Conservation (phyloP, 1,284 basidiomycete species). For the Rhodotorula glutinis region DNA sequence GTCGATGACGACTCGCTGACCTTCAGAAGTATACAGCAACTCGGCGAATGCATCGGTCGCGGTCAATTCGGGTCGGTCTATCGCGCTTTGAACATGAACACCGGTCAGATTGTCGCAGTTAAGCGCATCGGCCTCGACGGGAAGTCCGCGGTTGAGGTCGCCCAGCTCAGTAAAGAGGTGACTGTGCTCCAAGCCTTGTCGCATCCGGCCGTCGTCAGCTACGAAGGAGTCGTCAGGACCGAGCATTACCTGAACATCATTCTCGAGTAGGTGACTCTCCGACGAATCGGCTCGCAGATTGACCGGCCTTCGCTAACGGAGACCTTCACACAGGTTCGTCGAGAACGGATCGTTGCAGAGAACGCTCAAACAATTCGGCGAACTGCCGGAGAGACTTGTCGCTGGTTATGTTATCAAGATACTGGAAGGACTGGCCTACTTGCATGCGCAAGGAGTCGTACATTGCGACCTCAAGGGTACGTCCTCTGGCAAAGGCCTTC, state of each 20-base stretch:
- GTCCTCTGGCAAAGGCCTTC: not conserved
- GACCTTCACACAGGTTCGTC: conserved; percentile 64
- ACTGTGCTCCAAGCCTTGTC: conserved; percentile 80
- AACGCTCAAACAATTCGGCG: conserved; percentile 84
- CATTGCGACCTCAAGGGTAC: conserved; percentile 55
- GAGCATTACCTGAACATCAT: conserved; percentile 82
- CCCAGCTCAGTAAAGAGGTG: conserved; percentile 84
- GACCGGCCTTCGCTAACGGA: not conserved
- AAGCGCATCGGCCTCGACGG: conserved; percentile 86
- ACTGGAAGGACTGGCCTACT: conserved; percentile 82
- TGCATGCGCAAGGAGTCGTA: conserved; percentile 59
- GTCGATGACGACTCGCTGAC: conserved; percentile 1
- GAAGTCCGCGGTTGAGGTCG: conserved; percentile 73
- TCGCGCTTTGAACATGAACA: conserved; percentile 83
- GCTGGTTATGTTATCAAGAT: conserved; percentile 90
- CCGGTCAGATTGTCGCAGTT: conserved; percentile 90
- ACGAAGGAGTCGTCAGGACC: conserved; percentile 90
- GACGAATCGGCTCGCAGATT: not conserved
- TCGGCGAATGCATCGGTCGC: conserved; percentile 91
- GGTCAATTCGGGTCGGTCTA: conserved; percentile 97
- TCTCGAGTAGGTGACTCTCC: conserved; percentile 66
- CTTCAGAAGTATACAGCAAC: conserved; percentile 60
- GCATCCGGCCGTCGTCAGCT: conserved; percentile 92
- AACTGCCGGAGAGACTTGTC: conserved; percentile 81
- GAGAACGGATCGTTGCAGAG: conserved; percentile 91